Evolutionary conservation across 208 protist species (phyloP), one percentile per base, ranked within the genome.

Genomic region (Wallacemonas sp.): DNA sequence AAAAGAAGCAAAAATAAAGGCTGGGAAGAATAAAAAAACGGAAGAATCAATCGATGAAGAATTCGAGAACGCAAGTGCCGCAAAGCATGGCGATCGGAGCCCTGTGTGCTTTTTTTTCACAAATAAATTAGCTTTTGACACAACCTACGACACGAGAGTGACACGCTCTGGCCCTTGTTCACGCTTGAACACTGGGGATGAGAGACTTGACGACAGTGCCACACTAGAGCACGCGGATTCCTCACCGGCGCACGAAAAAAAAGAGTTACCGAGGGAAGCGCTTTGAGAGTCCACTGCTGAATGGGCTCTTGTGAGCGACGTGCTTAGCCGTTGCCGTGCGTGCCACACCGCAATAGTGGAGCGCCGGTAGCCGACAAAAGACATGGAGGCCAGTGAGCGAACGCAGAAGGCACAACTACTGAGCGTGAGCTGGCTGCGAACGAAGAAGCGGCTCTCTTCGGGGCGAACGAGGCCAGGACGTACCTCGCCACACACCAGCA

Each of bases 351-450:
- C 75, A 30, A 81, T 63, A 17, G 52, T 42, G 1, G 74, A 68
- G 2, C 79, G 73, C 8, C 79, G 74, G 29, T 66, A 57, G 15
- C 63, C 76, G 24, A 85, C 68, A 42, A 82, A 81, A 15, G 37
- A 32, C 21, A 46, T 69, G 8, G 80, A 72, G 9, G 80, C 71
- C 9, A 83, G 64, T 5, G 80, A 86, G 21, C 68, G 65, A 10
- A 73, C 71, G 22, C 72, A 65, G 38, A 86, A 83, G 10, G 71
- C 59, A 33, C 26, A 42, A 5, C 45, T 39, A 17, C 53, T 67
- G 21, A 65, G 29, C 17, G 72, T 26, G 6, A 84, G 41, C 42
- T 75, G 66, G 9, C 61, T 45, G 44, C 75, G 74, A 34, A 80
- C 73, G 1, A 84, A 63, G 29, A 71, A 73, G 41, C 72, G 71